Evolutionary conservation across 257 asterid genomes (phyloP).

Genomic region (Solanum neorickii): DNA sequence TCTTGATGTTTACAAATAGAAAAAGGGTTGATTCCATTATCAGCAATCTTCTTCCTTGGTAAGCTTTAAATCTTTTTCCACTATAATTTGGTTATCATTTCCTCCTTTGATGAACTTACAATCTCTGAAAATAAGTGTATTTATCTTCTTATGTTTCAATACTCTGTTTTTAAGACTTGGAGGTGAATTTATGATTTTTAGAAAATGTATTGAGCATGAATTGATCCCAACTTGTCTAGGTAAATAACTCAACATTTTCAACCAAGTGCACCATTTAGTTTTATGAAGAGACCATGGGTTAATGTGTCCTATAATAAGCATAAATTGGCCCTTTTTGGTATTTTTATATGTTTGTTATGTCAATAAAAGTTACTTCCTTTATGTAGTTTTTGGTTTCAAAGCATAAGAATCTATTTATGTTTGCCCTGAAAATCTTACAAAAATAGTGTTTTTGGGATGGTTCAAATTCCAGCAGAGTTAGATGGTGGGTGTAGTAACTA

Average conservation of each 20-base stretch:
- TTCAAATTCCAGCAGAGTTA: no score
- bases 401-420: not conserved
- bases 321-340: not conserved
- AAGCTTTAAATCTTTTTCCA: not conserved
- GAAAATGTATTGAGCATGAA: not conserved
- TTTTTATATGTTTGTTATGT: not conserved
- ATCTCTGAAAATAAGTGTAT: not conserved
- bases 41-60: not conserved
- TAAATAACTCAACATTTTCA: not conserved
- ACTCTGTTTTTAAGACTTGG: not conserved
- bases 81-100: not conserved
- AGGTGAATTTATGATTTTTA: not conserved
- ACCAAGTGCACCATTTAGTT: not conserved
- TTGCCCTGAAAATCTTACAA: not conserved
- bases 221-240: not conserved
- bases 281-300: not conserved
- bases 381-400: not conserved
- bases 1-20: not conserved
- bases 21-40: not conserved
- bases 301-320: not conserved
- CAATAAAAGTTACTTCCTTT: not conserved
- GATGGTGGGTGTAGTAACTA: not conserved
- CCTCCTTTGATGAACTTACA: not conserved
- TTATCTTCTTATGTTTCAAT: not conserved
- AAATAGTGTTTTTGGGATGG: not conserved